Evolutionary conservation across 1,139 yeast genomes (phyloP).

Genomic region (Suhomyces maxii): DNA sequence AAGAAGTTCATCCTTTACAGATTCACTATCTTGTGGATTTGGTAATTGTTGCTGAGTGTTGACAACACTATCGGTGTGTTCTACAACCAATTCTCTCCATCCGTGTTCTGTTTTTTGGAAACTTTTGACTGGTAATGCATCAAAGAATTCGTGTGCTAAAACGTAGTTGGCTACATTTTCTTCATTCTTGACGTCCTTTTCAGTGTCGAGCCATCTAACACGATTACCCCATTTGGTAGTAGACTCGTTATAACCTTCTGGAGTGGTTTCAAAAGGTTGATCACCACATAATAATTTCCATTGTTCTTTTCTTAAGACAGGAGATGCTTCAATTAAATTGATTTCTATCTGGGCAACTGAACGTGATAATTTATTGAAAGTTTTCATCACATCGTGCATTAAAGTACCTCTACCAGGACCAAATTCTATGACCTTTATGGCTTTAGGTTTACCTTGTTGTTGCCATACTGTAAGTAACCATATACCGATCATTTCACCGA

Average conservation of each 20-base stretch:
- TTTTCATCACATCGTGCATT: slow-evolving; percentile 60
- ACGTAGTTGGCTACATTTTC: slow-evolving; percentile 55
- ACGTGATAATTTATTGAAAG: slow-evolving; percentile 44
- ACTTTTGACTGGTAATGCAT: slow-evolving; percentile 78
- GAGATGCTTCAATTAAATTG: slow-evolving; percentile 71
- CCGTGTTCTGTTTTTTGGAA: slow-evolving; percentile 62
- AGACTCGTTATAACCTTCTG: slow-evolving; percentile 38
- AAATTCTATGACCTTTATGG: slow-evolving; percentile 67
- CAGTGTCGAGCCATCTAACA: slow-evolving; percentile 71
- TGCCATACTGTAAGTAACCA: slow-evolving; percentile 69
- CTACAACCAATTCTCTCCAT: slow-evolving; percentile 81
- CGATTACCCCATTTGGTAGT: slow-evolving; percentile 54
- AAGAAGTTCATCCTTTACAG: slow-evolving; percentile 17
- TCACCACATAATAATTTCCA: slow-evolving; percentile 48
- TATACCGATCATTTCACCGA: slow-evolving; percentile 82
- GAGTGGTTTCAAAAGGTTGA: slow-evolving; percentile 18
- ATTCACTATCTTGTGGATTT: slow-evolving; percentile 7
- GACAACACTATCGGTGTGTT: slow-evolving; percentile 43
- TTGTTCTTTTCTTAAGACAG: slow-evolving; percentile 61
- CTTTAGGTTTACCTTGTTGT: slow-evolving; percentile 51
- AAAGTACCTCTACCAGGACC: slow-evolving; percentile 89
- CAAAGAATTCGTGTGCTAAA: slow-evolving; percentile 84
- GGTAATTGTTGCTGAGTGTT: slow-evolving; percentile 37
- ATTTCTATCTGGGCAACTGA: slow-evolving; percentile 40
- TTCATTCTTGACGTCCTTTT: slow-evolving; percentile 49